Percentiles rank a stretch among this genome's conserved stretches.
These are phyloP conservation scores for Teratosphaeria viscida DNA, from an alignment of 2,329 filamentous ascomycete species.

Conservation along the genomic window DNA sequence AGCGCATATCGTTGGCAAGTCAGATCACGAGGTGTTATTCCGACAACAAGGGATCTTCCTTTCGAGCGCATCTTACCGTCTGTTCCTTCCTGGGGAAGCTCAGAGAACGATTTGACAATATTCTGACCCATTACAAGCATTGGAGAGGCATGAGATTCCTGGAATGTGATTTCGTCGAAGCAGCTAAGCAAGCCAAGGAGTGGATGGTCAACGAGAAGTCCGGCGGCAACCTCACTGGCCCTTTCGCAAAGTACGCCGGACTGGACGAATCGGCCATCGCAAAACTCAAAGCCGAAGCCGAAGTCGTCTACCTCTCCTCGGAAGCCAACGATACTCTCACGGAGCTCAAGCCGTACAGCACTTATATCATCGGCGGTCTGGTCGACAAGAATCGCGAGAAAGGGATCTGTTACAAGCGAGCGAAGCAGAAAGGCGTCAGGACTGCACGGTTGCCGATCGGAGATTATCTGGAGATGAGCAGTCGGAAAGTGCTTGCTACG, in stretches of 20 bases:
- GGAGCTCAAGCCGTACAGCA: slow-evolving; percentile 74
- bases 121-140: slow-evolving; percentile 58
- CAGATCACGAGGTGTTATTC: slow-evolving; percentile 86
- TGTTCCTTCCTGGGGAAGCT: slow-evolving; percentile 68
- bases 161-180: slow-evolving; percentile 62
- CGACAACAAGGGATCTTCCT: slow-evolving; percentile 63
- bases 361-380: slow-evolving; percentile 85
- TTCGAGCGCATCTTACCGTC: slow-evolving; percentile 61
- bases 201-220: slow-evolving; percentile 50
- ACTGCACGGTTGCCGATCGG: slow-evolving; percentile 90
- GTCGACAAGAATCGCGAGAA: slow-evolving; percentile 97
- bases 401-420: slow-evolving; percentile 79
- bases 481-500: slow-evolving; percentile 74
- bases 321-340: slow-evolving; percentile 82
- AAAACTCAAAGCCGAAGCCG: slow-evolving; percentile 38
- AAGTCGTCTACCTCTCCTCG: slow-evolving; percentile 80
- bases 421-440: slow-evolving; percentile 62
- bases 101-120: slow-evolving; percentile 67
- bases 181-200: slow-evolving; percentile 53
- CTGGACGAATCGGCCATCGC: slow-evolving; percentile 8
- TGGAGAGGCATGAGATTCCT: slow-evolving; percentile 74
- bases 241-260: slow-evolving; percentile 15
- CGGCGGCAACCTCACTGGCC: slow-evolving; percentile 18
- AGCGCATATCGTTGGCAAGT: slow-evolving; percentile 68
- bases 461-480: slow-evolving; percentile 87